Evolutionary conservation across 73 alveolate species (phyloP), one percentile per base, ranked within the genome.

Genomic region (Stentor coeruleus): DNA sequence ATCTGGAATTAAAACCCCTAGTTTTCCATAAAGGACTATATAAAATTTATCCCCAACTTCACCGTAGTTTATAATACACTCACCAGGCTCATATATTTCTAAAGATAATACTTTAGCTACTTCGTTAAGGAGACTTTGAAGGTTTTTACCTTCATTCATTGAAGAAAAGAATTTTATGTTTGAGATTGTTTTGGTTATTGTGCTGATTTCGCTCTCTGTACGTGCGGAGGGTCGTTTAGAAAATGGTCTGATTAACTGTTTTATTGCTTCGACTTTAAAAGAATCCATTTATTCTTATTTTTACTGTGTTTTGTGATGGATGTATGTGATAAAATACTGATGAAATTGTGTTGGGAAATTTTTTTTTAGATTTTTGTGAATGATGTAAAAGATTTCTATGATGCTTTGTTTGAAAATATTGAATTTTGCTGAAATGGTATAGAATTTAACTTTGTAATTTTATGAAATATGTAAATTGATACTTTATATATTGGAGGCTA

Each of bases 21-120:
- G 28, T 6, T 20, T 6, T 11, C 66, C 66, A 20, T 11, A 6
- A 20, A 75, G 72, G 38, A 75, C 66, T 1, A 75, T 75, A 33
- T 75, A 75, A 40, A 75, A 75, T 14, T 75, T 39, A 1, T 20
- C 6, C 28, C 83, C 83, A 37, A 26, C 58, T 2, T 75, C 83
- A 38, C 72, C 72, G 38, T 20, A 75, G 2, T 40, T 75, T 40
- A 75, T 39, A 38, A 75, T 75, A 11, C n/a, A 1, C 14, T 75
- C 59, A 1, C 72, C 59, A 36, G 83, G 38, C 28, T 75, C 28
- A 38, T 75, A 35, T 20, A 0, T 38, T 39, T 75, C 72, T 26
- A 75, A 14, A 14, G 59, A 49, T 49, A 49, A 49, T 6, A 20
- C 20, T 20, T 49, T 49, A 11, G 66, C 66, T 11, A 49, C 66